A percentile compares a stretch with the other conserved stretches of the same genome.
These are phyloP conservation scores for Magnaporthiopsis poae DNA, from an alignment of 2,329 filamentous ascomycete species.

Conservation along the genomic window DNA sequence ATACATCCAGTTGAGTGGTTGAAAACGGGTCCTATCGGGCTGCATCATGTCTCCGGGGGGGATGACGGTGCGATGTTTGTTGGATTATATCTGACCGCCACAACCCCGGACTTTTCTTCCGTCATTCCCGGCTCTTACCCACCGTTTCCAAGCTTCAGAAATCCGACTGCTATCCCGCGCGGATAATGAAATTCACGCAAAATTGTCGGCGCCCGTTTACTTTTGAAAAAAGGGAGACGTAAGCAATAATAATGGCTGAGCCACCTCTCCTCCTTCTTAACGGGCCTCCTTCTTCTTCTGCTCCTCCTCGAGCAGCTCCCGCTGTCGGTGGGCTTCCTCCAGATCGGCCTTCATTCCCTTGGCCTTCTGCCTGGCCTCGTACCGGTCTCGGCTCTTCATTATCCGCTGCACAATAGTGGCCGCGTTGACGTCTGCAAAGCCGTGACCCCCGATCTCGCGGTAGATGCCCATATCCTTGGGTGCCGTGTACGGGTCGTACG, in stretches of 20 bases:
- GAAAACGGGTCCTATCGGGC: neutral
- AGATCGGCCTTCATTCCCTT: constrained; percentile 79
- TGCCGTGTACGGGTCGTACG: constrained; percentile 70
- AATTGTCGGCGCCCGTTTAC: neutral
- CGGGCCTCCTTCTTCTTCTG: constrained; percentile 38
- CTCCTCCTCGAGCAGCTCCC: constrained; percentile 54
- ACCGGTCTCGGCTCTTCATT: constrained; percentile 72
- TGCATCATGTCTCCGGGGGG: neutral
- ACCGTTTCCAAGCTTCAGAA: neutral
- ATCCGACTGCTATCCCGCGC: neutral
- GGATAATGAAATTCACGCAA: neutral
- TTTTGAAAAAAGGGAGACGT: too few species aligned
- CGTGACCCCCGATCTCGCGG: constrained; percentile 63
- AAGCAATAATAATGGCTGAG: too few species aligned
- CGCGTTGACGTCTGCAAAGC: constrained; percentile 80
- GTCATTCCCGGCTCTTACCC: neutral
- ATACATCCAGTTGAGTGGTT: neutral
- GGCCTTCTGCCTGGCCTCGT: constrained; percentile 80
- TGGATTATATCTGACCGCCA: neutral
- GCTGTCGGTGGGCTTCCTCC: constrained; percentile 55
- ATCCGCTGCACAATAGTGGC: constrained; percentile 87
- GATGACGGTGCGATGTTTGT: neutral
- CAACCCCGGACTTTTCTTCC: neutral
- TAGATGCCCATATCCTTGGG: constrained; percentile 80
- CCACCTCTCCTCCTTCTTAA: too few species aligned